Evolutionary conservation across 192 early-diverging fungal genomes (phyloP).

Genomic region (Backusella macrospora): DNA sequence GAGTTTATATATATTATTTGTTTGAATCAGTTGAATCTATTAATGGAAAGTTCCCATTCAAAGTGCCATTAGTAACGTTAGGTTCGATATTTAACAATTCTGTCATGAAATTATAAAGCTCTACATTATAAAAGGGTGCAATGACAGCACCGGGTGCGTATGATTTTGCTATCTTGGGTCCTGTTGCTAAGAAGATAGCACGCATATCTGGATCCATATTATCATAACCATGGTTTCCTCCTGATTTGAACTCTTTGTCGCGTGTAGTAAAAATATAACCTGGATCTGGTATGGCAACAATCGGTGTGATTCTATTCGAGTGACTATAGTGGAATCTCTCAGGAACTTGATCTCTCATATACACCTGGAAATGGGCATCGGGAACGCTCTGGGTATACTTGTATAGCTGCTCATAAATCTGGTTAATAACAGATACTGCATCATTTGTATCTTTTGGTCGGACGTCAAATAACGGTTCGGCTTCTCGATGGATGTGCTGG

Average conservation of each 20-base stretch:
- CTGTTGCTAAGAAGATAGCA: slow-evolving; percentile 82
- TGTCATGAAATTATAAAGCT: slow-evolving; percentile 70
- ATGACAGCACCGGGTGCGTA: slow-evolving; percentile 26
- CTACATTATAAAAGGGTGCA: slow-evolving; percentile 66
- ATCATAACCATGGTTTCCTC: slow-evolving; percentile 87
- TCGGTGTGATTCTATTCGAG: slow-evolving; percentile 69
- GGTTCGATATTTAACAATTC: slow-evolving; percentile 57
- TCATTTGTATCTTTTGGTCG: slow-evolving; percentile 48
- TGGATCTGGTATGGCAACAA: slow-evolving; percentile 66
- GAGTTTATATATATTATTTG: background rate
- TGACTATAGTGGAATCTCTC: slow-evolving; percentile 68
- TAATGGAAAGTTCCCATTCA: slow-evolving; percentile 18
- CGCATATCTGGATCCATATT: slow-evolving; percentile 76
- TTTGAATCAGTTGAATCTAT: background rate
- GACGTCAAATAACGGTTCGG: slow-evolving; percentile 64
- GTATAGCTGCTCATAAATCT: slow-evolving; percentile 54
- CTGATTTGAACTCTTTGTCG: slow-evolving; percentile 21
- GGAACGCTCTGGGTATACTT: slow-evolving; percentile 41
- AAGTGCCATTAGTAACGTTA: slow-evolving; percentile 76
- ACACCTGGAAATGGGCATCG: slow-evolving; percentile 59
- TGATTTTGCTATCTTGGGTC: slow-evolving; percentile 47
- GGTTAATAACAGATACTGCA: slow-evolving; percentile 35
- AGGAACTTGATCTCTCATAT: slow-evolving; percentile 72
- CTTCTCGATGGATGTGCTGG: slow-evolving; percentile 52
- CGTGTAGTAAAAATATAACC: slow-evolving; percentile 59